Conservation (phyloP, 2,329 filamentous ascomycete genomes). For the Dichotomopilus funicola region DNA sequence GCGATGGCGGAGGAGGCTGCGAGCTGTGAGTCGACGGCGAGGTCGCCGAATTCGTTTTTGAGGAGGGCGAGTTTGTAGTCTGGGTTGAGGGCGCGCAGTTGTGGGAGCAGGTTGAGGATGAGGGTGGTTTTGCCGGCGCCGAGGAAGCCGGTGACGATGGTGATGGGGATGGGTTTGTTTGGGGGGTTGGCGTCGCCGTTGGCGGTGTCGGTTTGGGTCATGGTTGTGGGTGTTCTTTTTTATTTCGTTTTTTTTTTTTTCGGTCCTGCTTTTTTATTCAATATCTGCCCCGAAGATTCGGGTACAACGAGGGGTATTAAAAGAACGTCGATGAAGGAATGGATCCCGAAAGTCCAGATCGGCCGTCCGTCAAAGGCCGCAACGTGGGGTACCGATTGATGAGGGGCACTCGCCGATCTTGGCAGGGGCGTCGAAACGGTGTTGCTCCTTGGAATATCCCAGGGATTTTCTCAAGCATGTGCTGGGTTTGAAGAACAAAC, state of each 20-base stretch:
- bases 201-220: constrained; percentile 36
- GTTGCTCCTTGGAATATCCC: constrained; percentile 1
- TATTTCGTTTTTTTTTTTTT: constrained; percentile 1
- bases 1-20: constrained; percentile 76
- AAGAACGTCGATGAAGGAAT: not conserved
- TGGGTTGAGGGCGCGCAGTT: constrained; percentile 67
- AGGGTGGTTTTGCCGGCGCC: constrained; percentile 95
- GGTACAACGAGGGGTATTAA: not conserved
- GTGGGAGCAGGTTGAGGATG: constrained; percentile 87
- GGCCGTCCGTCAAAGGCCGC: not conserved
- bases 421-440: constrained; percentile 10
- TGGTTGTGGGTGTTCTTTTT: not conserved
- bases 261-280: not conserved
- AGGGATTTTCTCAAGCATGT: not conserved
- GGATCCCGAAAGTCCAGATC: not conserved
- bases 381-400: not conserved
- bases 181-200: not conserved
- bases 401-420: constrained; percentile 11
- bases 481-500: too few species aligned
- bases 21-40: constrained; percentile 89
- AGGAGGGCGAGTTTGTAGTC: constrained; percentile 84
- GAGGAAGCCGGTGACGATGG: constrained; percentile 92
- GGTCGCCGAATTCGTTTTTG: constrained; percentile 96
- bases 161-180: constrained; percentile 66
- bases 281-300: not conserved